Conservation (phyloP, 1,284 basidiomycete species). For the Gomphus bonarii region DNA sequence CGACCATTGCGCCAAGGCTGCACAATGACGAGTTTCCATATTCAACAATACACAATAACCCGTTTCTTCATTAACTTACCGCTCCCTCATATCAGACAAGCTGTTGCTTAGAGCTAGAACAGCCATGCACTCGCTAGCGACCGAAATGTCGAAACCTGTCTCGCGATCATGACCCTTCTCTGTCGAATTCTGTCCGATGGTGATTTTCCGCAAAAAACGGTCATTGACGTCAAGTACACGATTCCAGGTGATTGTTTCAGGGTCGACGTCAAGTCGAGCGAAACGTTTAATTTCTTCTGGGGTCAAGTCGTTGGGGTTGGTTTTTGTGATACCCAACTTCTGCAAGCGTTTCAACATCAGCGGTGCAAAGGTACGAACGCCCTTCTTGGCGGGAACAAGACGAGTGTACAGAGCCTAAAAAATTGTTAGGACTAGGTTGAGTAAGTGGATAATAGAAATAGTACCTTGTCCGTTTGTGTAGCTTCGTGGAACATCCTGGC, state of each 20-base stretch:
- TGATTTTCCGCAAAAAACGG: slow-evolving; percentile 92
- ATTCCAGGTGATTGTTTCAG: slow-evolving; percentile 94
- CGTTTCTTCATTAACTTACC: slow-evolving; percentile 19
- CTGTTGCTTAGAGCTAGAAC: slow-evolving; percentile 88
- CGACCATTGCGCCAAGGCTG: slow-evolving; percentile 84
- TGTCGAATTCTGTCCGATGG: slow-evolving; percentile 82
- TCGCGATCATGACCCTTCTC: slow-evolving; percentile 86
- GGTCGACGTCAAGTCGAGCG: slow-evolving; percentile 88
- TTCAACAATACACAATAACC: background rate
- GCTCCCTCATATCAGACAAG: slow-evolving; percentile 85
- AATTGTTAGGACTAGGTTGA: background rate
- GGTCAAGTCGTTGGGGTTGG: slow-evolving; percentile 85
- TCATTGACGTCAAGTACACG: slow-evolving; percentile 97
- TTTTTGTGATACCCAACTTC: slow-evolving; percentile 96
- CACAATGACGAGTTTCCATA: slow-evolving; percentile 15
- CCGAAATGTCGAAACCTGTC: slow-evolving; percentile 94
- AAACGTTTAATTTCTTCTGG: slow-evolving; percentile 88
- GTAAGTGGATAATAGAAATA: background rate
- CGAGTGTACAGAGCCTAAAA: slow-evolving; percentile 76
- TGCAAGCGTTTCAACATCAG: slow-evolving; percentile 93
- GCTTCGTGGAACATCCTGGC: slow-evolving; percentile 98
- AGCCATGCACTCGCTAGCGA: slow-evolving; percentile 98
- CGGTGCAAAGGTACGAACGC: slow-evolving; percentile 88
- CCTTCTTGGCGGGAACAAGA: slow-evolving; percentile 89
- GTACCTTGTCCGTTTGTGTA: slow-evolving; percentile 87